phyloP scores from a whole-genome alignment of 441 rosid species.

The Brassica hybrid region DNA sequence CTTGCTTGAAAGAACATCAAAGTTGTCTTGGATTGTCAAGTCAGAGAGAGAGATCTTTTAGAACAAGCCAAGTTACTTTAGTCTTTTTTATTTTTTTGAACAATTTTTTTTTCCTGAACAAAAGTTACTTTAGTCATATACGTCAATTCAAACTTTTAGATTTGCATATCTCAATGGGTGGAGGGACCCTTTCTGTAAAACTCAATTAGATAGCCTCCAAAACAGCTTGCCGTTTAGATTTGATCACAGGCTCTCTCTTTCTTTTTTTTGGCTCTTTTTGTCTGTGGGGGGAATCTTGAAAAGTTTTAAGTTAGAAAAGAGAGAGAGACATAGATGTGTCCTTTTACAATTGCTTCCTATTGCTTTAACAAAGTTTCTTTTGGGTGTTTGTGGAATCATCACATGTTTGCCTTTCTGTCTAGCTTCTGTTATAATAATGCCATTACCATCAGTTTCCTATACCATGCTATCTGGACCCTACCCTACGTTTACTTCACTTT shows the following conservation, averaged over 20 bases:
- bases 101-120: too few species aligned
- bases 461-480: conserved; percentile 25
- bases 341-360: conserved; percentile 24
- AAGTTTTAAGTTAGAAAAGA: conserved; percentile 27
- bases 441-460: conserved; percentile 34
- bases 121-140: too few species aligned
- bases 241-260: not conserved
- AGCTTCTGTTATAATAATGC: conserved; percentile 16
- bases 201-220: not conserved
- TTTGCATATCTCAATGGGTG: conserved; percentile 33
- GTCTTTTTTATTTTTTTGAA: conserved; percentile 23
- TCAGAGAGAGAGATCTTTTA: conserved; percentile 36
- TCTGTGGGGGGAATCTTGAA: conserved; percentile 37
- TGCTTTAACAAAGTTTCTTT: conserved; percentile 20
- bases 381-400: conserved; percentile 40
- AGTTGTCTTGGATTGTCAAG: conserved; percentile 39
- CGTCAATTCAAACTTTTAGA: conserved; percentile 35
- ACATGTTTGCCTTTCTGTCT: conserved; percentile 39
- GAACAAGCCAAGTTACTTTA: conserved; percentile 37
- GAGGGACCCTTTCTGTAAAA: conserved; percentile 3
- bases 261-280: conserved; percentile 24
- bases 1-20: conserved; percentile 43
- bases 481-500: not conserved
- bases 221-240: conserved; percentile 18
- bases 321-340: conserved; percentile 38